Evolutionary conservation across 495 filamentous ascomycete genomes (phyloP), one percentile per base, ranked within the genome.

Genomic region (Extremus antarcticus): DNA sequence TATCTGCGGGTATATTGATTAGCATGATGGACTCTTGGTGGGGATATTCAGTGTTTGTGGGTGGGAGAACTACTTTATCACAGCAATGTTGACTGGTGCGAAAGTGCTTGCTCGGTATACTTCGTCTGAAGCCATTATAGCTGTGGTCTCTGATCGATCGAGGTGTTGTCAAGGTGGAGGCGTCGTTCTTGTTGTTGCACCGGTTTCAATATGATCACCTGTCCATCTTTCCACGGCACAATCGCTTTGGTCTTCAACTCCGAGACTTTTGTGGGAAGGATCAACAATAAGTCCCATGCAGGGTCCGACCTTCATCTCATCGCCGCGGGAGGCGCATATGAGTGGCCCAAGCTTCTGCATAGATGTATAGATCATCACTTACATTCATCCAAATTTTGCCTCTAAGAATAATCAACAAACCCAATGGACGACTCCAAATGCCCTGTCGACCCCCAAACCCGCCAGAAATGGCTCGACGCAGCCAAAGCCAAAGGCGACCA

Each of bases 1-100:
- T 98, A 98, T 71, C 88, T 94, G 63, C 25, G 25, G 32, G n/a
- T 29, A 40, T 3, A 50, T 25, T 19, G 24, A 61, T 76, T 60
- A 71, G 68, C 22, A 29, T 41, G 2, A 15, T 39, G 54, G 48
- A 1, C 11, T 41, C 10, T 22, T 50, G 19, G 41, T 7, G 41
- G 19, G 7, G 41, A 45, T n/a, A n/a, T n/a, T n/a, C n/a, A n/a
- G n/a, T n/a, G n/a, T n/a, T n/a, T n/a, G n/a, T n/a, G 41, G 41
- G 15, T 7, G 41, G 3, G 4, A 45, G 19, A 57, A 76, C 53
- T 75, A 92, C 88, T 99, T 99, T 70, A 99, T 91, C 35, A 99
- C 92, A 53, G 92, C 92, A 65, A 99, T 99, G 75, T 99, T 99
- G 62, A 99, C 92, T 16, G 92, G 92, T 22, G 92, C 92, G 32